A percentile compares a stretch with the other conserved stretches of the same genome.
Evolutionary conservation across 1,284 basidiomycete genomes (phyloP).

Genomic region (Heterobasidion occidentale): DNA sequence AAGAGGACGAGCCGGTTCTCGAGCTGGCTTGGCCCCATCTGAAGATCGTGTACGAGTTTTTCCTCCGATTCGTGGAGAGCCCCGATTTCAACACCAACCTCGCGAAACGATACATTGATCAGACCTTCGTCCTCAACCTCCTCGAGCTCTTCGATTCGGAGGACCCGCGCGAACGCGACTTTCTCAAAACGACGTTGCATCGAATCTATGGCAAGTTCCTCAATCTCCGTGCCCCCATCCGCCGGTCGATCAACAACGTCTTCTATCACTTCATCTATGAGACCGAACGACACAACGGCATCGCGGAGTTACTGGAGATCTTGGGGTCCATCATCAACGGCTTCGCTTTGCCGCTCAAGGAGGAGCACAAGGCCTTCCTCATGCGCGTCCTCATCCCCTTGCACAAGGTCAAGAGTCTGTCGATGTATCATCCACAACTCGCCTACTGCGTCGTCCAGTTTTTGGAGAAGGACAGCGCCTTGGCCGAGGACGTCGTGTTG

Average conservation of each 20-base stretch:
- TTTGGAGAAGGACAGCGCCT: conserved; percentile 89
- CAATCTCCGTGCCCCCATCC: conserved; percentile 96
- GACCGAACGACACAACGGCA: conserved; percentile 98
- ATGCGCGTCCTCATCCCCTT: conserved; percentile 94
- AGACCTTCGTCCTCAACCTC: conserved; percentile 91
- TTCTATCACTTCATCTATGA: conserved; percentile 99
- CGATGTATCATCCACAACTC: conserved; percentile 96
- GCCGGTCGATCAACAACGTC: conserved; percentile 98
- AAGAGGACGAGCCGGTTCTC: conserved; percentile 98
- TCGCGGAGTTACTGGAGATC: conserved; percentile 97
- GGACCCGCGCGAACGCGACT: conserved; percentile 98
- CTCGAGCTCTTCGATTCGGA: conserved; percentile 99
- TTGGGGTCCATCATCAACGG: conserved; percentile 99
- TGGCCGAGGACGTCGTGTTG: conserved; percentile 94
- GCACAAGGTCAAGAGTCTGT: conserved; percentile 96
- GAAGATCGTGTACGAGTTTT: conserved; percentile 99
- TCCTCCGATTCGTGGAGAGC: conserved; percentile 97
- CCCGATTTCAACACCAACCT: conserved; percentile 98
- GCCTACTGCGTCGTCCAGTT: conserved; percentile 99
- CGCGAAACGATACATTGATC: conserved; percentile 97
- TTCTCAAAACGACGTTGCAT: conserved; percentile 98
- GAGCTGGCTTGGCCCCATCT: conserved; percentile 99
- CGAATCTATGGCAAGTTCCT: conserved; percentile 99
- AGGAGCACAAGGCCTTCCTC: conserved; percentile 98
- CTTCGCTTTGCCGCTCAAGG: conserved; percentile 96